phyloP scores from a whole-genome alignment of 495 filamentous ascomycete species.

The Penicillium goetzii region DNA sequence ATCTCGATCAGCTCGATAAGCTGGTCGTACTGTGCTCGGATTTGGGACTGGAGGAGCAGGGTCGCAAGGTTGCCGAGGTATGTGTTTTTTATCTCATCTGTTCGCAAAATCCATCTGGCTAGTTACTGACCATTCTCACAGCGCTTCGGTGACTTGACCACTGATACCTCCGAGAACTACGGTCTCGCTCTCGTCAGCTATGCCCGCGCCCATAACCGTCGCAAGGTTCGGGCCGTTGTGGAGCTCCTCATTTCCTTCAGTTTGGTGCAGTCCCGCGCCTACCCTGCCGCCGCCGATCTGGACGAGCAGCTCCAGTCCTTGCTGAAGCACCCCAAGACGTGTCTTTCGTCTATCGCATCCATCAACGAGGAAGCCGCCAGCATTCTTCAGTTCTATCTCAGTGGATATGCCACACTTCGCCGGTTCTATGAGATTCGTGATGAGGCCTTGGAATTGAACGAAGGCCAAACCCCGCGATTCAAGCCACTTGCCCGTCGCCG shows the following conservation, averaged over 20 bases:
- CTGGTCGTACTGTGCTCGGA: slow-evolving; percentile 71
- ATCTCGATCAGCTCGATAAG: slow-evolving; percentile 70
- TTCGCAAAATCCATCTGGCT: neutral
- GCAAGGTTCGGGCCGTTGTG: slow-evolving; percentile 78
- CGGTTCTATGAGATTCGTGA: slow-evolving; percentile 88
- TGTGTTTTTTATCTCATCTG: slow-evolving; percentile 28
- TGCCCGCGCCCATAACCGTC: slow-evolving; percentile 71
- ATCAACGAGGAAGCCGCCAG: slow-evolving; percentile 76
- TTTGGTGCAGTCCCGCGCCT: slow-evolving; percentile 78
- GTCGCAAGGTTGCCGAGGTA: slow-evolving; percentile 76
- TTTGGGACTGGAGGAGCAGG: slow-evolving; percentile 70
- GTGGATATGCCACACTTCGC: slow-evolving; percentile 85
- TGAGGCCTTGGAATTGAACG: slow-evolving; percentile 48
- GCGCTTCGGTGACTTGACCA: slow-evolving; percentile 76
- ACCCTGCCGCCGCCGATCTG: slow-evolving; percentile 66
- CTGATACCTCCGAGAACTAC: slow-evolving; percentile 68
- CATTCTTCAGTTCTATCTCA: slow-evolving; percentile 79
- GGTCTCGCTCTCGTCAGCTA: slow-evolving; percentile 85
- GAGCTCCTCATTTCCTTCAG: slow-evolving; percentile 86
- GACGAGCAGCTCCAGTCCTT: slow-evolving; percentile 68
- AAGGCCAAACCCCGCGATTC: slow-evolving; percentile 47
- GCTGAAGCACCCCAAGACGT: slow-evolving; percentile 65
- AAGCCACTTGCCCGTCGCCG: slow-evolving; percentile 59
- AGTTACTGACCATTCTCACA: slow-evolving; percentile 37
- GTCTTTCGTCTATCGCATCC: slow-evolving; percentile 64